Percentiles rank a stretch among this genome's conserved stretches.
These are phyloP conservation scores for Komagataea norvegica DNA, from an alignment of 1,139 yeast genomes.

Conservation along the genomic window DNA sequence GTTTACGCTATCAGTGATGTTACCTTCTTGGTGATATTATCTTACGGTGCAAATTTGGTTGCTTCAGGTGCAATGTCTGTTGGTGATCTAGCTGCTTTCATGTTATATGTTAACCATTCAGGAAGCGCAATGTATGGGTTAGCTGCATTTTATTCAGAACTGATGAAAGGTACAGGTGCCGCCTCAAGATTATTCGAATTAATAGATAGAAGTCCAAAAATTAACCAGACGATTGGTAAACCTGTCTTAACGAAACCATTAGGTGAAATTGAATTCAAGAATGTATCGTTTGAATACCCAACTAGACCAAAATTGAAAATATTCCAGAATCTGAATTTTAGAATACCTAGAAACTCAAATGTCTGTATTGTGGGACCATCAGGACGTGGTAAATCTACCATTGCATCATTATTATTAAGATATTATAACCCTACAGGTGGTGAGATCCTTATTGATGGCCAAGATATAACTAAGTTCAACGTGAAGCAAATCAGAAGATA, in stretches of 20 bases:
- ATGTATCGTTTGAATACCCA: constrained; percentile 77
- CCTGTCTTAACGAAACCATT: constrained; percentile 36
- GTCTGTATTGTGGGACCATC: constrained; percentile 96
- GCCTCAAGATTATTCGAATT: constrained; percentile 89
- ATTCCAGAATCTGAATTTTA: constrained; percentile 60
- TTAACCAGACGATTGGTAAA: constrained; percentile 58
- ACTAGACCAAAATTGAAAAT: constrained; percentile 74
- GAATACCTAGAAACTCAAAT: constrained; percentile 76
- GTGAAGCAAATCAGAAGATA: constrained; percentile 68
- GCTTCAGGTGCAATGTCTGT: constrained; percentile 65
- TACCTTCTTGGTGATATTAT: constrained; percentile 69
- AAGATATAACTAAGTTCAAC: constrained; percentile 62
- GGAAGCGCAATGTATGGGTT: constrained; percentile 87
- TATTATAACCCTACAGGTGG: constrained; percentile 80
- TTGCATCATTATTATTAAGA: constrained; percentile 71
- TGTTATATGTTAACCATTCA: constrained; percentile 91
- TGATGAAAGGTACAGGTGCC: constrained; percentile 97
- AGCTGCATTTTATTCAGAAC: constrained; percentile 84
- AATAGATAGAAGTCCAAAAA: constrained; percentile 67
- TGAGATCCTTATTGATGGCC: constrained; percentile 59
- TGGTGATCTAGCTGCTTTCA: constrained; percentile 88
- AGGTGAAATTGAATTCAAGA: constrained; percentile 55
- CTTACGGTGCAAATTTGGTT: constrained; percentile 78
- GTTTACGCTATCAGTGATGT: constrained; percentile 81
- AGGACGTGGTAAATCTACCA: constrained; percentile 92